Evolutionary conservation across 2,329 filamentous ascomycete species (phyloP).

Genomic region (Fusarium dimerum): DNA sequence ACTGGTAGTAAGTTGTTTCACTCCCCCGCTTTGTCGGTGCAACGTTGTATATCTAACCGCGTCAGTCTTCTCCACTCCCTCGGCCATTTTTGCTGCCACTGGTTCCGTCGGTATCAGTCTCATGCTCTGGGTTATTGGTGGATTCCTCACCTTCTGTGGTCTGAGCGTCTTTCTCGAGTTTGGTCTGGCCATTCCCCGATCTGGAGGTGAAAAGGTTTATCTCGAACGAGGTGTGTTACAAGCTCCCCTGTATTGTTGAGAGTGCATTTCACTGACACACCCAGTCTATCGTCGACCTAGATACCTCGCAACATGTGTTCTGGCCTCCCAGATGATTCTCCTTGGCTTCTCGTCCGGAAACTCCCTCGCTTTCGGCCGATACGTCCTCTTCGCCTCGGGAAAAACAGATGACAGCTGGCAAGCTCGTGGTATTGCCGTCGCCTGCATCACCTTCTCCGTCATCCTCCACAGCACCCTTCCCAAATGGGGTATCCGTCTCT

Average conservation of each 20-base stretch:
- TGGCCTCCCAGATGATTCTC: conserved; percentile 62
- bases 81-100: conserved; percentile 52
- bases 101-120: conserved; percentile 48
- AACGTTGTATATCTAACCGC: neutral
- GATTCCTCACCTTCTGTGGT: conserved; percentile 58
- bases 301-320: conserved; percentile 59
- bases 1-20: conserved; percentile 49
- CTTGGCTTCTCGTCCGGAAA: conserved; percentile 63
- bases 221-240: conserved; percentile 48
- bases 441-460: conserved; percentile 56
- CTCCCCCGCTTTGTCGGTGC: neutral
- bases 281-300: conserved; percentile 56
- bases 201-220: conserved; percentile 67
- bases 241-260: too few relatives aligned
- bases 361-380: conserved; percentile 58
- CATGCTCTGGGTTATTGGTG: conserved; percentile 39
- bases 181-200: conserved; percentile 61
- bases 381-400: conserved; percentile 57
- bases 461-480: conserved; percentile 53
- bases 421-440: conserved; percentile 57
- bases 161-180: conserved; percentile 65
- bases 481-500: conserved; percentile 59
- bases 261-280: neutral
- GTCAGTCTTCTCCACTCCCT: conserved; percentile 56
- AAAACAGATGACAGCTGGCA: conserved; percentile 53